A percentile compares a stretch with the other conserved stretches of the same genome.
These are phyloP conservation scores for Trichoderma orchidacearum DNA, from an alignment of 495 filamentous ascomycete genomes.

Conservation along the genomic window DNA sequence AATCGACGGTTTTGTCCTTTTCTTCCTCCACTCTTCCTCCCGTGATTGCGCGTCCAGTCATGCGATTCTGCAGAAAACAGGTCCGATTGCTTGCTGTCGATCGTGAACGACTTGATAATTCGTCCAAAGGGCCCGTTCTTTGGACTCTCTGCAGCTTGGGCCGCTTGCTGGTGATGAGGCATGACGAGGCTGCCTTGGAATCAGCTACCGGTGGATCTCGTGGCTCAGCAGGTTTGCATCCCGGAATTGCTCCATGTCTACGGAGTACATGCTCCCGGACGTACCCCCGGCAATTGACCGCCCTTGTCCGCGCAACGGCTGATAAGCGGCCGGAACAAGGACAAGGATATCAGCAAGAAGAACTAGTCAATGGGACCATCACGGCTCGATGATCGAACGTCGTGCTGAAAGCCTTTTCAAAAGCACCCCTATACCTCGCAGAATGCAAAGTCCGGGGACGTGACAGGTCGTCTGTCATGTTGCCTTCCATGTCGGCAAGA, in stretches of 20 bases:
- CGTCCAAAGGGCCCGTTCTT: neutral
- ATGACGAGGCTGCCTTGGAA: too few relatives aligned
- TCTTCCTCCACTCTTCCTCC: neutral
- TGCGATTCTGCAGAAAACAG: neutral
- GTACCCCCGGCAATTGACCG: neutral
- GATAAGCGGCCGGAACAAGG: too few relatives aligned
- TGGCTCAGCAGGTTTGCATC: neutral
- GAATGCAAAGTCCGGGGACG: neutral
- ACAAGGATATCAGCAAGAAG: too few relatives aligned
- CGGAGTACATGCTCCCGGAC: neutral
- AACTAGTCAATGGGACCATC: too few relatives aligned
- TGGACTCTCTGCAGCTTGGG: neutral
- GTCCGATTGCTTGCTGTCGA: neutral
- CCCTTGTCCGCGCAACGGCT: too few relatives aligned
- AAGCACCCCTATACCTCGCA: neutral
- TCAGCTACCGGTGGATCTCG: neutral
- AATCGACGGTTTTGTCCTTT: neutral
- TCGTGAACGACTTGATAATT: neutral
- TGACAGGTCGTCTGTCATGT: neutral
- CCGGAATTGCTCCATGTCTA: too few relatives aligned
- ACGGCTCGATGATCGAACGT: too few relatives aligned
- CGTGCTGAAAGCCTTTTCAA: neutral
- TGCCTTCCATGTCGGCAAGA: neutral
- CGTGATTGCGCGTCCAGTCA: neutral
- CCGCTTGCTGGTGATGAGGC: neutral